Conservation (phyloP, 768 basidiomycete genomes). For the Mycena epipterygia region DNA sequence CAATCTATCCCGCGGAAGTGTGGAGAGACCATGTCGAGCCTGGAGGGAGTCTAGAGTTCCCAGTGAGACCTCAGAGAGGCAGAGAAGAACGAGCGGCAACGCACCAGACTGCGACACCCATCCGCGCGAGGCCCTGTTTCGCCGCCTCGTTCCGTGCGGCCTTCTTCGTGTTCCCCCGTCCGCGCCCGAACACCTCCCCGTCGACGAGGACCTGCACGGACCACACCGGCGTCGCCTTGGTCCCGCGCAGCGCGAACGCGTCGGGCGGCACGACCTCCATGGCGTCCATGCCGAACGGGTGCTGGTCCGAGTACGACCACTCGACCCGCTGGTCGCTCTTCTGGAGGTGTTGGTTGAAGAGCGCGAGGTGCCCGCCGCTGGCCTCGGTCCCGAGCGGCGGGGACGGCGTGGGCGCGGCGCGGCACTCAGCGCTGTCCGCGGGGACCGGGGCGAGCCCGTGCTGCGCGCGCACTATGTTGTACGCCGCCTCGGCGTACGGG, state of each 20-base stretch:
- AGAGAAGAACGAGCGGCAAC: conserved; percentile 37
- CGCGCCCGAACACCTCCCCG: conserved; percentile 69
- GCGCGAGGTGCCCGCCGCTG: conserved; percentile 74
- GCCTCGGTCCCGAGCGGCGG: conserved; percentile 37
- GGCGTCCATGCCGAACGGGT: conserved; percentile 13
- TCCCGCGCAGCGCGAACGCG: conserved; percentile 30
- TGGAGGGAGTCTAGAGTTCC: conserved; percentile 9
- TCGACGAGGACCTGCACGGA: conserved; percentile 74
- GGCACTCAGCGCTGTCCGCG: conserved; percentile 37
- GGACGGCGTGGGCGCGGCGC: conserved; percentile 29
- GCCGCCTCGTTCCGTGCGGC: conserved; percentile 87
- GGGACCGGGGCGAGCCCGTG: conserved; percentile 71
- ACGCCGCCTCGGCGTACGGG: conserved; percentile 75
- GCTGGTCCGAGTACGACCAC: conserved; percentile 74
- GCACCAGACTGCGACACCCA: conserved; percentile 71
- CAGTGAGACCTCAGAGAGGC: not conserved
- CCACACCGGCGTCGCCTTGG: conserved; percentile 84
- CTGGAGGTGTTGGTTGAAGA: conserved; percentile 86
- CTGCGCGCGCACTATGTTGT: conserved; percentile 72
- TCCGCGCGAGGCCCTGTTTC: conserved; percentile 72
- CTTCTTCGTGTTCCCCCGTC: conserved; percentile 83
- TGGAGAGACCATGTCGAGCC: conserved; percentile 68
- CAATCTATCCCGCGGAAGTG: conserved; percentile 64
- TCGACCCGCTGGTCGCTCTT: conserved; percentile 69
- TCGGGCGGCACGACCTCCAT: conserved; percentile 10